phyloP scores from a whole-genome alignment of 352 stramenopile species.

The Phytophthora sp. region DNA sequence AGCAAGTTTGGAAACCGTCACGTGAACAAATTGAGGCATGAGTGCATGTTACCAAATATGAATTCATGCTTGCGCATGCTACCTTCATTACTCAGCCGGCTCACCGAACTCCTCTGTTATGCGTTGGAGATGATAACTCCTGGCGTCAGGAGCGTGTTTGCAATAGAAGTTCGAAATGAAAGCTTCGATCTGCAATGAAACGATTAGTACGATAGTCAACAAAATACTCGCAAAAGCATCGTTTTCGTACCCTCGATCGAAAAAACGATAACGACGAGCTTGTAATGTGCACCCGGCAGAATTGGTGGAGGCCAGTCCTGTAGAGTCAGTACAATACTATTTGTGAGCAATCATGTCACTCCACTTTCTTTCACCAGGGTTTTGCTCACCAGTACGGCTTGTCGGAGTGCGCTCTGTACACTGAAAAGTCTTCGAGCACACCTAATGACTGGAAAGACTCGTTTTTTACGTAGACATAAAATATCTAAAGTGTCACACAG shows the following conservation, averaged over 20 bases:
- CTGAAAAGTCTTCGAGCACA: constrained; percentile 71
- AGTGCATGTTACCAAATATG: constrained; percentile 16
- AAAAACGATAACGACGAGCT: constrained; percentile 80
- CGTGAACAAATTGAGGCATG: constrained; percentile 10
- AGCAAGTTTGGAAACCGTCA: constrained; percentile 31
- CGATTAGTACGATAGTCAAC: no score
- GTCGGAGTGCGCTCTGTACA: constrained; percentile 50
- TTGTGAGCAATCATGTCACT: no score
- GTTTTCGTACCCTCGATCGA: constrained; percentile 67
- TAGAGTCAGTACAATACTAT: not conserved
- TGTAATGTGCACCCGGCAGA: constrained; percentile 70
- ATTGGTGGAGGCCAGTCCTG: constrained; percentile 77
- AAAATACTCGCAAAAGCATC: no score
- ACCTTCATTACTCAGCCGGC: constrained; percentile 13
- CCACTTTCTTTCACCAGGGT: not conserved
- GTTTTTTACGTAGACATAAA: constrained; percentile 85
- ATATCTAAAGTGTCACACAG: constrained; percentile 48
- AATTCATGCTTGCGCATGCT: constrained; percentile 4
- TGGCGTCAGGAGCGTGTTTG: constrained; percentile 64
- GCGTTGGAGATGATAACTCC: constrained; percentile 64
- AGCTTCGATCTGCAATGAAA: constrained; percentile 75
- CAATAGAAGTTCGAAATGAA: constrained; percentile 76
- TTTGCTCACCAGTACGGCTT: constrained; percentile 51
- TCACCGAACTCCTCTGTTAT: constrained; percentile 66
- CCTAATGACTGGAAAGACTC: constrained; percentile 74